Conservation (phyloP, 352 stramenopile species). For the Globisporangium nodosum region DNA sequence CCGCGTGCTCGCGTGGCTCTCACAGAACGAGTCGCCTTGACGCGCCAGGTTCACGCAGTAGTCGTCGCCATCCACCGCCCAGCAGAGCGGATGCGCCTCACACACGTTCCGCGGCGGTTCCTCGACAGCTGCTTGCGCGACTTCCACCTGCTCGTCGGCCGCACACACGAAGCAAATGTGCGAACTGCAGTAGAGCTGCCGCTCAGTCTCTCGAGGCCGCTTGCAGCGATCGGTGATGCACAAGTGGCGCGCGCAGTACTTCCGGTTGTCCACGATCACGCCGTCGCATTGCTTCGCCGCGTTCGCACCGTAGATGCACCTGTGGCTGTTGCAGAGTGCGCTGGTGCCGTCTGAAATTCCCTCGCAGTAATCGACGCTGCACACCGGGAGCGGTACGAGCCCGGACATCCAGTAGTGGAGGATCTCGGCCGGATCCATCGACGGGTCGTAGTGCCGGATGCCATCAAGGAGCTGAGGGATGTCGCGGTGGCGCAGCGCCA, state of each 20-base stretch:
- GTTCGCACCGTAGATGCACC: slow-evolving; percentile 11
- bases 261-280: slow-evolving; percentile 17
- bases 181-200: slow-evolving; percentile 36
- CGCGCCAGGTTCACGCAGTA: slow-evolving; percentile 37
- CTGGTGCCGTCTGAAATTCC: slow-evolving; percentile 23
- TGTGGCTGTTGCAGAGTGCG: slow-evolving; percentile 21
- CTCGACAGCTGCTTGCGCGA: slow-evolving; percentile 22
- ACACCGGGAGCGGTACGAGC: slow-evolving; percentile 39
- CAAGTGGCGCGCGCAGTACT: slow-evolving; percentile 43
- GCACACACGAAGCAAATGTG: slow-evolving; percentile 66
- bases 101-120: slow-evolving; percentile 52
- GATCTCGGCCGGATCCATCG: slow-evolving; percentile 48
- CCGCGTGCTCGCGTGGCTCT: slow-evolving; percentile 13
- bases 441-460: slow-evolving; percentile 54
- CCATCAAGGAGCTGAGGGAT: slow-evolving; percentile 33
- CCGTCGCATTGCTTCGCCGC: slow-evolving; percentile 17
- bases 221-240: slow-evolving; percentile 35
- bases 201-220: slow-evolving; percentile 18
- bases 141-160: slow-evolving; percentile 2
- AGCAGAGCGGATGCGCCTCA: slow-evolving; percentile 45
- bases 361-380: slow-evolving; percentile 23
- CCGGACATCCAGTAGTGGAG: slow-evolving; percentile 53
- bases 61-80: slow-evolving; percentile 16
- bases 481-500: slow-evolving; percentile 19
- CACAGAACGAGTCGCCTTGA: slow-evolving; percentile 34